These are phyloP conservation scores for Rosa hybrid DNA, from an alignment of 331 rosid genomes.

Conservation along the genomic window DNA sequence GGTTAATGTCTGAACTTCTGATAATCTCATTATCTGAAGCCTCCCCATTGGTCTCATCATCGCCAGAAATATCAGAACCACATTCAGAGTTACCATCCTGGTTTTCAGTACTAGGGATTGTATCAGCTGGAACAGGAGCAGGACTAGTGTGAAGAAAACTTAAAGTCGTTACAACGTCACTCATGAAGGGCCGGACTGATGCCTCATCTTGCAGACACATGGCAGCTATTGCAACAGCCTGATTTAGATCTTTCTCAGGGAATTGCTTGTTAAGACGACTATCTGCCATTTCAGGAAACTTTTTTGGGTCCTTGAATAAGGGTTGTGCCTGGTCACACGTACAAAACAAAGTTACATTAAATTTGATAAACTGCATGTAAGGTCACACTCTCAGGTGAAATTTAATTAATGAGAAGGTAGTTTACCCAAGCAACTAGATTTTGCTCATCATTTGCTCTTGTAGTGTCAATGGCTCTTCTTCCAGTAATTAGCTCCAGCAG, in stretches of 20 bases:
- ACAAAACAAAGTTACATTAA: not conserved
- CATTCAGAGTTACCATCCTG: not conserved
- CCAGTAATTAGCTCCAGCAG: conserved; percentile 86
- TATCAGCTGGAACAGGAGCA: conserved; percentile 28
- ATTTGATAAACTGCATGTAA: not conserved
- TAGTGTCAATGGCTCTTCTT: conserved; percentile 73
- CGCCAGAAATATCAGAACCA: conserved; percentile 23
- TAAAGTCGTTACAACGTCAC: conserved; percentile 75
- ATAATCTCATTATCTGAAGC: conserved; percentile 30
- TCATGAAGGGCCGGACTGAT: conserved; percentile 80
- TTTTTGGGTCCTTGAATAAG: conserved; percentile 69
- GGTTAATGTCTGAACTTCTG: not conserved
- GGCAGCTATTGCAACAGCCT: conserved; percentile 87
- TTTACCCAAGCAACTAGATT: conserved; percentile 89
- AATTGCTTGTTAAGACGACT: conserved; percentile 48
- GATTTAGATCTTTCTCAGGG: conserved; percentile 85
- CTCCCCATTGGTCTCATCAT: conserved; percentile 13
- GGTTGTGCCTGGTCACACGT: conserved; percentile 74
- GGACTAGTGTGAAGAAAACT: conserved; percentile 62
- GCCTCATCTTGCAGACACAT: conserved; percentile 97
- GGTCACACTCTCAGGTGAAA: not conserved
- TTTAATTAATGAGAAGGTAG: not conserved
- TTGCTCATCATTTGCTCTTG: conserved; percentile 68
- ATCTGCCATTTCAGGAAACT: conserved; percentile 74
- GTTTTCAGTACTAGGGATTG: not conserved